phyloP scores from a whole-genome alignment of 1,284 basidiomycete genomes.

The Ceratobasidium theobromae region DNA sequence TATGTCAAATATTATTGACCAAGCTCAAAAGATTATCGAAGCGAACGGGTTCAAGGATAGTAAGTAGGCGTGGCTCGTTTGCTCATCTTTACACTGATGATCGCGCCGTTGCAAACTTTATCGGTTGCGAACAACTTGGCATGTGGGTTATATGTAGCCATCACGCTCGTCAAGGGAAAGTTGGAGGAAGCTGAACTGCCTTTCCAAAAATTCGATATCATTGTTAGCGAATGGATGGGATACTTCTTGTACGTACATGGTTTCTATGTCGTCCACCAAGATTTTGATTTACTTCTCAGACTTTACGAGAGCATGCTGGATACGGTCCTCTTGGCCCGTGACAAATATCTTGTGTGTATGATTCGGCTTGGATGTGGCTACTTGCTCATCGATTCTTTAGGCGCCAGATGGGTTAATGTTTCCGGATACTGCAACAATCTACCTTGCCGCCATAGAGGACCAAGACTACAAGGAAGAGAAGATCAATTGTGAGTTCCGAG shows the following conservation, averaged over 20 bases:
- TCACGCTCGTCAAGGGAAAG: conserved; percentile 97
- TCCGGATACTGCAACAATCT: conserved; percentile 93
- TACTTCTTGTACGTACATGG: conserved; percentile 65
- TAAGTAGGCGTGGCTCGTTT: no score
- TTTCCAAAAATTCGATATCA: conserved; percentile 91
- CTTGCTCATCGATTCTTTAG: conserved; percentile 35
- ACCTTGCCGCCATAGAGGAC: conserved; percentile 97
- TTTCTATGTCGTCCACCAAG: neutral
- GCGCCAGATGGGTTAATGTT: conserved; percentile 90
- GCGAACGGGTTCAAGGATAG: conserved; percentile 96
- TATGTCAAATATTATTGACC: conserved; percentile 99
- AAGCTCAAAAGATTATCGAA: conserved; percentile 95
- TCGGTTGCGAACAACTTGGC: no score
- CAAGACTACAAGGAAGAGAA: conserved; percentile 99
- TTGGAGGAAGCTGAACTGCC: conserved; percentile 90
- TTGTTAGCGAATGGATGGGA: conserved; percentile 99
- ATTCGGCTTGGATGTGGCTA: neutral
- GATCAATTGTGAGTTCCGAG: conserved; percentile 80
- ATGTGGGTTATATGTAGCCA: conserved; percentile 54
- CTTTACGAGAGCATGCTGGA: conserved; percentile 99
- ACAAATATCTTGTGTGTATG: conserved; percentile 77
- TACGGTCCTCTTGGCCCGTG: conserved; percentile 93
- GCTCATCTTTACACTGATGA: no score
- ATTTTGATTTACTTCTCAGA: conserved; percentile 45
- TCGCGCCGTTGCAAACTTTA: no score